Evolutionary conservation across 306 rosid genomes (phyloP).

Genomic region (Quercus parvula): DNA sequence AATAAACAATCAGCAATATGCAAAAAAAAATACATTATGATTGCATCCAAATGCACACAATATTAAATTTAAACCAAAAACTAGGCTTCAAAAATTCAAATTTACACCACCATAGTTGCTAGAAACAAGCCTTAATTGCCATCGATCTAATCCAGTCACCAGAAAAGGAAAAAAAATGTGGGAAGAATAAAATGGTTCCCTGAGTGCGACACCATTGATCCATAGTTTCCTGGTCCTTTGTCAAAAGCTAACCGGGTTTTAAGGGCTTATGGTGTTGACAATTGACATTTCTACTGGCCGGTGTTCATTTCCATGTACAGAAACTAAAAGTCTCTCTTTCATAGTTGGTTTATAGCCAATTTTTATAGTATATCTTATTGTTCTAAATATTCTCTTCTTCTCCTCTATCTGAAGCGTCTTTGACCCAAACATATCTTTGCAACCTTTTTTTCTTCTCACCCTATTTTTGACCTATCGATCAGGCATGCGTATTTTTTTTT

Average conservation of each 20-base stretch:
- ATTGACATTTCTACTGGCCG: slow-evolving; percentile 56
- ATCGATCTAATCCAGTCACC: background rate
- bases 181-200: background rate
- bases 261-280: slow-evolving; percentile 51
- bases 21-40: no score
- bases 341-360: background rate
- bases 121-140: background rate
- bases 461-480: slow-evolving; percentile 51
- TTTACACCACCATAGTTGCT: no score
- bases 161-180: background rate
- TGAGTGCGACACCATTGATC: slow-evolving; percentile 40
- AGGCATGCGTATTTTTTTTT: slow-evolving; percentile 50
- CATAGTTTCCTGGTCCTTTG: slow-evolving; percentile 42
- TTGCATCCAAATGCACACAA: no score
- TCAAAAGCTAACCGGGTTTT: slow-evolving; percentile 65
- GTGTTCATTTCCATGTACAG: slow-evolving; percentile 25
- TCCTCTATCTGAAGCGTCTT: slow-evolving; percentile 56
- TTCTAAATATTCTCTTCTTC: slow-evolving; percentile 23
- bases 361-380: slow-evolving; percentile 8
- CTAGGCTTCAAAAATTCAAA: no score
- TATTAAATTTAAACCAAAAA: no score
- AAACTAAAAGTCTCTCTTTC: slow-evolving; percentile 4
- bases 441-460: slow-evolving; percentile 31
- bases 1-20: no score
- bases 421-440: slow-evolving; percentile 50